Evolutionary conservation across 2,329 filamentous ascomycete species (phyloP).

Genomic region (Alternaria triticimaculans): DNA sequence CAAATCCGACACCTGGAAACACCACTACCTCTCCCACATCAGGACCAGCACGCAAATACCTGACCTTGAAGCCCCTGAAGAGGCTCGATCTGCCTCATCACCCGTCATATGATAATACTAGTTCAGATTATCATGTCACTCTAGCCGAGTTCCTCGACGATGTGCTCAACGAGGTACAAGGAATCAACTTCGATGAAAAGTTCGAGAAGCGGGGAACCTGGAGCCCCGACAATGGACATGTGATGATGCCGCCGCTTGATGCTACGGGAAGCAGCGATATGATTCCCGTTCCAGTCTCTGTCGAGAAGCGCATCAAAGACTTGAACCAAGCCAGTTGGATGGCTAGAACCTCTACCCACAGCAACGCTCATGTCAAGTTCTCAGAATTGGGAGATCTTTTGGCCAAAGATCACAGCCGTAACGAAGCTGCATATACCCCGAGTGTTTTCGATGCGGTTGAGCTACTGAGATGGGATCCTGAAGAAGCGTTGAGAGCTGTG

Average conservation of each 20-base stretch:
- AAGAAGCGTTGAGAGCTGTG: constrained; percentile 31
- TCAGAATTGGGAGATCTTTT: constrained; percentile 68
- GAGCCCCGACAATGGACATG: constrained; percentile 11
- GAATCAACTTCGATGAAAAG: constrained; percentile 23
- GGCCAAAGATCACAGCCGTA: constrained; percentile 63
- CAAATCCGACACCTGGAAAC: background rate
- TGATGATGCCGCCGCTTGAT: constrained; percentile 19
- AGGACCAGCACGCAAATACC: constrained; percentile 4
- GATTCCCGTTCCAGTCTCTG: constrained; percentile 14
- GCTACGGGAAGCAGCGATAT: background rate
- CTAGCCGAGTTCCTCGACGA: constrained; percentile 23
- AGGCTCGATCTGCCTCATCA: constrained; percentile 29
- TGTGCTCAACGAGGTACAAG: constrained; percentile 25
- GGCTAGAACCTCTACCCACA: constrained; percentile 63
- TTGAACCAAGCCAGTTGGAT: constrained; percentile 65
- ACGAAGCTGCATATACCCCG: constrained; percentile 66
- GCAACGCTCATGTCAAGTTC: constrained; percentile 58
- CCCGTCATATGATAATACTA: constrained; percentile 10
- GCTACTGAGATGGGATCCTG: constrained; percentile 53
- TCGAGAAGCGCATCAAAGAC: constrained; percentile 25
- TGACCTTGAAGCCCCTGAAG: constrained; percentile 14
- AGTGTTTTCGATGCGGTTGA: constrained; percentile 58
- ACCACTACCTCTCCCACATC: background rate
- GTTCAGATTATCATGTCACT: constrained; percentile 5
- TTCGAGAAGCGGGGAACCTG: constrained; percentile 22